A percentile compares a stretch with the other conserved stretches of the same genome.
Evolutionary conservation across 2,329 filamentous ascomycete species (phyloP).

Genomic region (Exophiala mesophila): DNA sequence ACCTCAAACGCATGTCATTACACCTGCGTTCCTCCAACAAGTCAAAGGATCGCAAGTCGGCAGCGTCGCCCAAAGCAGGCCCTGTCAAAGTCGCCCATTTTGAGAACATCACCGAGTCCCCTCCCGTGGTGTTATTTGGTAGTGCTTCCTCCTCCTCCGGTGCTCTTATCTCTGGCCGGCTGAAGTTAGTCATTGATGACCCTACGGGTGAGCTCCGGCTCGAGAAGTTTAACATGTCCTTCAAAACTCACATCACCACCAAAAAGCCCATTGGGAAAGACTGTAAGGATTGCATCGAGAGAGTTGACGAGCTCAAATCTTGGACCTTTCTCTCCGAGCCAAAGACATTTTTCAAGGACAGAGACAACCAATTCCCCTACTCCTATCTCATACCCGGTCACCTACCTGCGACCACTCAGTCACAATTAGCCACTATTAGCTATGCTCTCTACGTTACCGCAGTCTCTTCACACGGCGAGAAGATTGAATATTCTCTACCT

Average conservation of each 20-base stretch:
- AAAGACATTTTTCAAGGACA: conserved; percentile 41
- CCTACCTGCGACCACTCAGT: conserved; percentile 77
- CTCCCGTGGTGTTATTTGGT: conserved; percentile 80
- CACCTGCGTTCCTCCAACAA: conserved; percentile 19
- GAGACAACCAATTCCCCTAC: conserved; percentile 77
- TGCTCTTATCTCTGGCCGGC: conserved; percentile 76
- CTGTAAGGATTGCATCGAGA: conserved; percentile 70
- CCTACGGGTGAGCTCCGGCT: conserved; percentile 56
- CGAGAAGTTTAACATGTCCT: conserved; percentile 65
- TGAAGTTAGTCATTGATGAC: conserved; percentile 69
- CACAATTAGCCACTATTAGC: conserved; percentile 64
- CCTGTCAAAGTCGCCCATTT: conserved; percentile 47
- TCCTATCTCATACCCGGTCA: conserved; percentile 80
- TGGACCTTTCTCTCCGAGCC: conserved; percentile 69
- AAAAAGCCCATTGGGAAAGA: conserved; percentile 77
- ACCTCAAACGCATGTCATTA: conserved; percentile 39
- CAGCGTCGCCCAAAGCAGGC: conserved; percentile 20
- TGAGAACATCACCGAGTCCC: conserved; percentile 70
- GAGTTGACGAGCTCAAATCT: conserved; percentile 67
- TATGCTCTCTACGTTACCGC: conserved; percentile 71
- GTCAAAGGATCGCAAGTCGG: conserved; percentile 21
- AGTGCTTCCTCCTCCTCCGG: conserved; percentile 69
- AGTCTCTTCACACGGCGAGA: conserved; percentile 56
- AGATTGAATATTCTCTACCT: conserved; percentile 61
- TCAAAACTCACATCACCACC: conserved; percentile 66